A percentile compares a stretch with the other conserved stretches of the same genome.
Conservation (phyloP, 192 early-diverging fungal species). For the Podila horticola region DNA sequence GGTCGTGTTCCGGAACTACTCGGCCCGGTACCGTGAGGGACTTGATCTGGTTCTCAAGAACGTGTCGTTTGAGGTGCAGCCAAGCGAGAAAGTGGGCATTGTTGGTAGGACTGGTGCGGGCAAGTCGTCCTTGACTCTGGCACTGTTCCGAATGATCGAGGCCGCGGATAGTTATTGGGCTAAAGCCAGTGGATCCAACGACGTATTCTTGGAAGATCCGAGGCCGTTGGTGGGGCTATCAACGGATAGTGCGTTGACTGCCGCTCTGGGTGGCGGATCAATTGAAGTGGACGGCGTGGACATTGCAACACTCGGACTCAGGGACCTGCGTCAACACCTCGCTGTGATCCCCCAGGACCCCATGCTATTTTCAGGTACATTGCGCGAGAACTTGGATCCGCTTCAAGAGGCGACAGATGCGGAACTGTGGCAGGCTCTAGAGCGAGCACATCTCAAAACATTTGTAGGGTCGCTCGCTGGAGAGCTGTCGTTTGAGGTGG, state of each 20-base stretch:
- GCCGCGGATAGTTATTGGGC: conserved; percentile 48
- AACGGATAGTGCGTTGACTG: too few relatives aligned
- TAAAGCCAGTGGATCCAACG: conserved; percentile 13
- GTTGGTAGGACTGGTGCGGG: conserved; percentile 66
- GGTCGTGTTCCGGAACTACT: conserved; percentile 79
- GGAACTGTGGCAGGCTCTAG: conserved; percentile 76
- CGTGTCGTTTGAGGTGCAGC: conserved; percentile 58
- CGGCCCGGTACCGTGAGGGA: conserved; percentile 81
- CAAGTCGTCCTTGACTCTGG: conserved; percentile 61
- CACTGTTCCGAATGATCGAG: conserved; percentile 60
- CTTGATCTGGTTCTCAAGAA: conserved; percentile 82
- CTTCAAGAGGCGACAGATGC: conserved; percentile 57
- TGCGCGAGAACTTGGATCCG: conserved; percentile 66
- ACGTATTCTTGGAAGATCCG: neutral
- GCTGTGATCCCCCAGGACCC: conserved; percentile 85
- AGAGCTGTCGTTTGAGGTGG: conserved; percentile 72
- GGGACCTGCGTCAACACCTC: conserved; percentile 70
- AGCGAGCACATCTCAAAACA: conserved; percentile 72
- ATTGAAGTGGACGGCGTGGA: conserved; percentile 84
- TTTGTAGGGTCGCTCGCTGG: conserved; percentile 68
- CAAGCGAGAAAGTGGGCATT: conserved; percentile 79
- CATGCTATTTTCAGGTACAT: conserved; percentile 70
- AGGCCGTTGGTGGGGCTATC: neutral
- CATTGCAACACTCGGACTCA: conserved; percentile 74
- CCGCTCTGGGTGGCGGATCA: conserved; percentile 51